Conservation (phyloP, 768 basidiomycete species). For the Mycena chlorophos region DNA sequence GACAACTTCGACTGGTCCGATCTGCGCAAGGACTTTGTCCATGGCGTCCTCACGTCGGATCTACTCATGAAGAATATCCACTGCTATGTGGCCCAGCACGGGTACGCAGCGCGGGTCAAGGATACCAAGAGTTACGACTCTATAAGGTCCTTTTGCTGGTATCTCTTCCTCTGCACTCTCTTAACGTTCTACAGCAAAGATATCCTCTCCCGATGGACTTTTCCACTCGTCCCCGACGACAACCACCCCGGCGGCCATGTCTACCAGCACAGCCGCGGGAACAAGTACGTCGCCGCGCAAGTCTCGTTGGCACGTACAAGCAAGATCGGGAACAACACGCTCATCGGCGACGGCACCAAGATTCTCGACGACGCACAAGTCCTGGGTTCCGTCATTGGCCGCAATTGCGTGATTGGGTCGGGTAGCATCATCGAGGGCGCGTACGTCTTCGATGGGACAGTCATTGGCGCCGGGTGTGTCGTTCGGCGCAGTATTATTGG, state of each 20-base stretch:
- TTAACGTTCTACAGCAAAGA: constrained; percentile 68
- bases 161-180: constrained; percentile 2
- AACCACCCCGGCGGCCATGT: constrained; percentile 79
- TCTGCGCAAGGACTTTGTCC: constrained; percentile 89
- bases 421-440: constrained; percentile 69
- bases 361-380: constrained; percentile 70
- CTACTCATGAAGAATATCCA: constrained; percentile 92
- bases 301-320: constrained; percentile 85
- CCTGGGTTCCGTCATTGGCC: constrained; percentile 75
- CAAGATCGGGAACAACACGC: constrained; percentile 75
- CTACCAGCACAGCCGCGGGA: constrained; percentile 86
- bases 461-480: constrained; percentile 68
- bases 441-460: constrained; percentile 80
- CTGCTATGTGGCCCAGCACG: constrained; percentile 83
- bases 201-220: constrained; percentile 90
- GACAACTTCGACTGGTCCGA: constrained; percentile 98
- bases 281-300: constrained; percentile 84
- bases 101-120: constrained; percentile 90
- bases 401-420: constrained; percentile 70
- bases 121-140: constrained; percentile 92
- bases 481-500: constrained; percentile 83
- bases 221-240: constrained; percentile 93
- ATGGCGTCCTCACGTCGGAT: constrained; percentile 92
- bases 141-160: constrained; percentile 59
- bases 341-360: constrained; percentile 79